A percentile compares a stretch with the other conserved stretches of the same genome.
Conservation (phyloP, 176 grass and related monocot genomes). For the Oryza australiensis region DNA sequence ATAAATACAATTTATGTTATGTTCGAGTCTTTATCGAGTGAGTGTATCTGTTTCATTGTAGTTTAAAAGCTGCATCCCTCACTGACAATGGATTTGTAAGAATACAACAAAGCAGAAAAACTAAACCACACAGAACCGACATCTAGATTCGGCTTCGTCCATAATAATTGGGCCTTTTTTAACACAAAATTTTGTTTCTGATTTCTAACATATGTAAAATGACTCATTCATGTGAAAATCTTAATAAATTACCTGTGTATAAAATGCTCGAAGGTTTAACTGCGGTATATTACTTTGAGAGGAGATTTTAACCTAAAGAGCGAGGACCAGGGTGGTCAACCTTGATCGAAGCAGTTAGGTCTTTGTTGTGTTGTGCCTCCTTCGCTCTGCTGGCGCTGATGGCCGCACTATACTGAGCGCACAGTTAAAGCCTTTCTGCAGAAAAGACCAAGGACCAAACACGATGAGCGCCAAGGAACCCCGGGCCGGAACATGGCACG, state of each 20-base stretch:
- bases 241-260: neutral
- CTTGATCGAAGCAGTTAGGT: neutral
- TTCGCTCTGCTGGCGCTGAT: neutral
- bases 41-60: too few species aligned
- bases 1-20: too few species aligned
- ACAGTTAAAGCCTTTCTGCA: neutral
- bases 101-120: too few species aligned
- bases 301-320: neutral
- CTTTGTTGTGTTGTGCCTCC: neutral
- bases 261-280: neutral
- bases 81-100: too few species aligned
- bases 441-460: constrained; percentile 11
- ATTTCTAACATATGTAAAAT: too few species aligned
- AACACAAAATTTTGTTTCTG: neutral
- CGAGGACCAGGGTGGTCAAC: neutral
- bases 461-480: neutral
- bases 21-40: too few species aligned
- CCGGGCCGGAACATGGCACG: neutral
- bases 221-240: neutral
- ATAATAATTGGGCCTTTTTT: neutral
- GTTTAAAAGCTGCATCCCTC: too few species aligned
- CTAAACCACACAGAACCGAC: too few species aligned
- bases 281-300: neutral
- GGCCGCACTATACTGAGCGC: too few species aligned
- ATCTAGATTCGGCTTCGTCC: neutral